Conservation (phyloP, 495 filamentous ascomycete species). For the Pseudoneurospora amorphoporcata region DNA sequence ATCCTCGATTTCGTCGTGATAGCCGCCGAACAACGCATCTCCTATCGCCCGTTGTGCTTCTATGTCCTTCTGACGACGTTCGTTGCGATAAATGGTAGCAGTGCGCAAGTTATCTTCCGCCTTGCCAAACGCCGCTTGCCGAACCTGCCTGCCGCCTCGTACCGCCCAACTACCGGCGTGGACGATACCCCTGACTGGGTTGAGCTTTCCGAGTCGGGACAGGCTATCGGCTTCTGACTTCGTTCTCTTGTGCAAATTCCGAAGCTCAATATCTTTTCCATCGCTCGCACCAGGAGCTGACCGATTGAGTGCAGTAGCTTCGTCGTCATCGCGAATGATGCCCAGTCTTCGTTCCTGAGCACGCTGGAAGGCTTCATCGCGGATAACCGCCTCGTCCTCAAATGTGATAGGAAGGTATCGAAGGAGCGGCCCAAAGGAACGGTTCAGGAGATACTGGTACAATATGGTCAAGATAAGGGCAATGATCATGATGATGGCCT, state of each 20-base stretch:
- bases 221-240: slow-evolving; percentile 12
- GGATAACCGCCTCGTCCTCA: slow-evolving; percentile 83
- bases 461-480: slow-evolving; percentile 58
- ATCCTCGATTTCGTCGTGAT: slow-evolving; percentile 89
- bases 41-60: slow-evolving; percentile 64
- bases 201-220: slow-evolving; percentile 18
- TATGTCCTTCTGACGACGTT: slow-evolving; percentile 37
- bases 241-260: slow-evolving; percentile 21
- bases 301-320: slow-evolving; percentile 14
- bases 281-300: neutral
- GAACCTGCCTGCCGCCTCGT: slow-evolving; percentile 29
- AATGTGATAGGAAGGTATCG: slow-evolving; percentile 88
- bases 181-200: slow-evolving; percentile 35
- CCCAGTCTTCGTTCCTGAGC: slow-evolving; percentile 57
- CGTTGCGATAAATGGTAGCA: slow-evolving; percentile 29
- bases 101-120: slow-evolving; percentile 26
- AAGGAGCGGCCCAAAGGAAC: slow-evolving; percentile 78
- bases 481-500: slow-evolving; percentile 86
- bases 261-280: slow-evolving; percentile 49
- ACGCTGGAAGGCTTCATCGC: slow-evolving; percentile 78
- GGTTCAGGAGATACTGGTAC: slow-evolving; percentile 74
- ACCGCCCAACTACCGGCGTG: slow-evolving; percentile 40
- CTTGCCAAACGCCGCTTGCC: slow-evolving; percentile 32
- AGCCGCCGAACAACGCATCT: slow-evolving; percentile 74
- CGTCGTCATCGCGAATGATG: slow-evolving; percentile 40